Evolutionary conservation across 2,329 filamentous ascomycete genomes (phyloP).

Genomic region (Sporothrix pseudoabietina): DNA sequence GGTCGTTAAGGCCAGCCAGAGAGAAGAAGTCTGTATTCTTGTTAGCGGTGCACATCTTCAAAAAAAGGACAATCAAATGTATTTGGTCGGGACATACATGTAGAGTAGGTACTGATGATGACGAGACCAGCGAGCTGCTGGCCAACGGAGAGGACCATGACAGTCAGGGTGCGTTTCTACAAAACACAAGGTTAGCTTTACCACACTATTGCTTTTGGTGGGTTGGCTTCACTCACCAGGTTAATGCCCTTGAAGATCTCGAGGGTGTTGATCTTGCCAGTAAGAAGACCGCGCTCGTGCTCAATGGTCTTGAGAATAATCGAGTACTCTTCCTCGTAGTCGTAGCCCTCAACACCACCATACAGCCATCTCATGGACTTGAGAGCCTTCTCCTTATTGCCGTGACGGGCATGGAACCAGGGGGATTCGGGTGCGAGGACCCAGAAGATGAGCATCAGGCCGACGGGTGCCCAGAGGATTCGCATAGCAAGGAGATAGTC

Average conservation of each 20-base stretch:
- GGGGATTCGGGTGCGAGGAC: neutral
- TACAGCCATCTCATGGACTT: neutral
- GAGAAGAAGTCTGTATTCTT: neutral
- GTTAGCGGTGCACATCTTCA: neutral
- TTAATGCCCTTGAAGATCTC: constrained; percentile 3
- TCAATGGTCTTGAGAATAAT: neutral
- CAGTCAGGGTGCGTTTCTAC: neutral
- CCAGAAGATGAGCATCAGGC: neutral
- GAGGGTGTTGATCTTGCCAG: neutral
- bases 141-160: neutral
- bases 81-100: neutral
- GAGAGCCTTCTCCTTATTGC: neutral
- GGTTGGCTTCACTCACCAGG: neutral
- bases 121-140: constrained; percentile 7
- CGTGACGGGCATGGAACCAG: neutral
- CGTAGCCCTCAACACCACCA: neutral
- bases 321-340: constrained; percentile 3
- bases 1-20: neutral
- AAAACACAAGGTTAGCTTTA: neutral
- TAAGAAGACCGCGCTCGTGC: neutral
- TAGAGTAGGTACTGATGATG: constrained; percentile 7
- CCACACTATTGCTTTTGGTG: too few relatives aligned
- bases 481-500: constrained; percentile 1
- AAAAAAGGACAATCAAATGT: neutral
- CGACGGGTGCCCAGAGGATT: neutral